Base-by-base conservation (phyloP, 805 yeast species). In the Candida maesae region DNA sequence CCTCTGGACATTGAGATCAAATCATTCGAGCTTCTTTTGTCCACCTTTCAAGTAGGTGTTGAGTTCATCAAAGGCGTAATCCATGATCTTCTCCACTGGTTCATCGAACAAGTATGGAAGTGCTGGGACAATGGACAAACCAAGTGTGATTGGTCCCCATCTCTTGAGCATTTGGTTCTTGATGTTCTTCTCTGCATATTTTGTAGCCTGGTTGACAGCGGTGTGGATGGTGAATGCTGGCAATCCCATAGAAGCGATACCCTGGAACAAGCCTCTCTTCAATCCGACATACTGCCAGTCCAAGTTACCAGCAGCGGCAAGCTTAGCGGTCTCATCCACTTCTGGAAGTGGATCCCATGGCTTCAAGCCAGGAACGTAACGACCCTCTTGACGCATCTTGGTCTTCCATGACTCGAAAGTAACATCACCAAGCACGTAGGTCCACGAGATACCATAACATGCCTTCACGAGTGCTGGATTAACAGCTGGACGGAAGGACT, bases 181-280 rank as follows among this genome's bases (percentile, higher is more conserved):
- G 38, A 73, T 60, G 57, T 79, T 78, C 59, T 79, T 79, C 44
- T 59, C 53, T 59, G 86, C 77, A 23, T 79, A 63, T 16, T 65
- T 41, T 3, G 86, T 80, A 2, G 88, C 77, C 56, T 84, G 84
- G 50, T 81, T 71, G 30, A 85, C 95, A 5, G 81, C 67, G 2
- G 84, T 71, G 59, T 85, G 95, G 52, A 85, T 85, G 5, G 95
- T 85, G 61, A 84, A 79, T 3, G 95, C 95, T 9, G 95, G 95
- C 31, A 85, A 68, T 13, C 86, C 91, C 93, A 85, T 86, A 33
- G 87, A 79, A 3, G 95, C 95, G 47, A 86, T 70, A 48, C 83
- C 71, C 61, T 85, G 95, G 67, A 85, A 85, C 19, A 84, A 53
- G n/a, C 85, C 89, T 59, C 95, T 73, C 59, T 85, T 80, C 29